Conservation (phyloP, 305 asterid genomes). For the Fraxinus dipetala region DNA sequence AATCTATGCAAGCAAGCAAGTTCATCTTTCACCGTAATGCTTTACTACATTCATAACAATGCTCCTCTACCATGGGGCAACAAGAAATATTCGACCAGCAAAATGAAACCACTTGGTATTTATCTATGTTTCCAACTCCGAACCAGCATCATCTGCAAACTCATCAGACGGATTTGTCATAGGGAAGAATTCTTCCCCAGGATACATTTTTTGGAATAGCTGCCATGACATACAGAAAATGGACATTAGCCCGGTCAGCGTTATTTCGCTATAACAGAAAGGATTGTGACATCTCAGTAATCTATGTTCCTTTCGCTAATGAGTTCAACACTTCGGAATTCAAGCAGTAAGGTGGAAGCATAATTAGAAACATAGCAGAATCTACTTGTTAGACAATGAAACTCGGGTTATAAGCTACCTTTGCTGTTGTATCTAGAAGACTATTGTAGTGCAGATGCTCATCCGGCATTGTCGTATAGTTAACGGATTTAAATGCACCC, state of each 20-base stretch:
- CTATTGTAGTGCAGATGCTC: constrained; percentile 31
- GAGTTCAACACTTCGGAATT: neutral
- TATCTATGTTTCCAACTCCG: constrained; percentile 35
- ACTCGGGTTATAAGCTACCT: constrained; percentile 18
- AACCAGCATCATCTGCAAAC: constrained; percentile 20
- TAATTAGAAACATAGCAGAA: neutral
- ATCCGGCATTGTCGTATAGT: constrained; percentile 32
- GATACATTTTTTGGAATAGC: constrained; percentile 33
- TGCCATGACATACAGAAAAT: constrained; percentile 12
- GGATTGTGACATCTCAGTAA: neutral
- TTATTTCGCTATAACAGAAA: neutral
- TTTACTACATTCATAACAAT: neutral
- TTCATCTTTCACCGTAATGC: constrained; percentile 15
- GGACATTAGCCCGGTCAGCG: neutral
- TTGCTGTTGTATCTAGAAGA: constrained; percentile 28
- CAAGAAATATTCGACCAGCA: neutral
- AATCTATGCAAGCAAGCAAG: constrained; percentile 1
- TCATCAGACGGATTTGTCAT: constrained; percentile 14
- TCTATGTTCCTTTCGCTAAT: neutral
- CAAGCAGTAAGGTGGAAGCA: neutral
- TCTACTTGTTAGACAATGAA: neutral
- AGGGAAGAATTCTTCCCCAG: constrained; percentile 32
- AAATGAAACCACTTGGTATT: neutral
- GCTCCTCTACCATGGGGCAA: constrained; percentile 4
- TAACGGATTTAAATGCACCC: constrained; percentile 17